These are phyloP conservation scores for Anaeramoeba flamelloides DNA, from an alignment of 78 protist species.

Conservation along the genomic window DNA sequence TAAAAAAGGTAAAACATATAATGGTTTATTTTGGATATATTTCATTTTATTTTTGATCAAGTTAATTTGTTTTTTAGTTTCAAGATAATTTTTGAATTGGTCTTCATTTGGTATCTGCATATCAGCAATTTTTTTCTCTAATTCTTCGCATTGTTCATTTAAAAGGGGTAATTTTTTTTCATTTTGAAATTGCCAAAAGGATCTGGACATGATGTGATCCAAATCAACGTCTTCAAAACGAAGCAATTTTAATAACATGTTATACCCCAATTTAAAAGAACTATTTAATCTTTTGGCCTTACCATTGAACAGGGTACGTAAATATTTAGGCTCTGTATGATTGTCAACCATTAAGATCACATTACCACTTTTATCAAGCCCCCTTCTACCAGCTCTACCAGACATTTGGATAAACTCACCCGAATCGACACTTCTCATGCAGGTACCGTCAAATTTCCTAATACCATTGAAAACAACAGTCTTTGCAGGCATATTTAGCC, in stretches of 20 bases:
- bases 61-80: too few relatives aligned
- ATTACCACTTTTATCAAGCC: conserved; percentile 65
- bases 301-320: conserved; percentile 29
- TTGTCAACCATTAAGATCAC: conserved; percentile 44
- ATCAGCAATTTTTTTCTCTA: too few relatives aligned
- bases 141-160: too few relatives aligned
- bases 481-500: conserved; percentile 93
- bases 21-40: too few relatives aligned
- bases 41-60: too few relatives aligned
- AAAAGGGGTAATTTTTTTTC: background rate
- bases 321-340: conserved; percentile 37
- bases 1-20: too few relatives aligned
- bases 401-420: conserved; percentile 89
- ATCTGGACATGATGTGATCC: conserved; percentile 37
- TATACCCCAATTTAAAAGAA: conserved; percentile 68
- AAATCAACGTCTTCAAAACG: conserved; percentile 62
- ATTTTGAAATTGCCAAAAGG: conserved; percentile 70
- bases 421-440: too few relatives aligned
- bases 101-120: too few relatives aligned
- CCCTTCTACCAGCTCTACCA: conserved; percentile 94
- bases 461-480: conserved; percentile 66
- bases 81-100: too few relatives aligned
- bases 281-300: conserved; percentile 43
- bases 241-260: conserved; percentile 69
- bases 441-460: conserved; percentile 63